Percentiles rank a stretch among this genome's conserved stretches.
These are phyloP conservation scores for Protea cynaroides DNA, from an alignment of 164 flowering plant genomes.

Conservation along the genomic window DNA sequence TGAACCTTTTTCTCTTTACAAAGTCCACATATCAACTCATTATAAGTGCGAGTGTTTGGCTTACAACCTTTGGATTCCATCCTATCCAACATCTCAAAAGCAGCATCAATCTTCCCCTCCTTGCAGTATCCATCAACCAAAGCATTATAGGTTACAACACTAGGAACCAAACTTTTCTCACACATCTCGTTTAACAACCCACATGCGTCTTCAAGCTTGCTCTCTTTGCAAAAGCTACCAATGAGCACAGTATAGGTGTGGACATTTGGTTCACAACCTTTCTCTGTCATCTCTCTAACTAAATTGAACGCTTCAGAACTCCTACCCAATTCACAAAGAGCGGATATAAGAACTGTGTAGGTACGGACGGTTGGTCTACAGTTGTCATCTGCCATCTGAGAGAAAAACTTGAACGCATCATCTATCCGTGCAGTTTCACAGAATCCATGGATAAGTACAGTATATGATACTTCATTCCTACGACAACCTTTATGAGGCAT, in stretches of 20 bases:
- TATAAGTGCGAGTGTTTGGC: constrained; percentile 65
- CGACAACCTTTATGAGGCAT: constrained; percentile 62
- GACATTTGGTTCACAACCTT: constrained; percentile 66
- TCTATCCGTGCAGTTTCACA: constrained; percentile 56
- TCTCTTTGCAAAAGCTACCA: constrained; percentile 52
- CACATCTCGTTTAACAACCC: constrained; percentile 37
- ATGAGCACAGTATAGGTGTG: constrained; percentile 77
- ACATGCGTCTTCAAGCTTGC: constrained; percentile 50
- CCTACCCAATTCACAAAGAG: constrained; percentile 46
- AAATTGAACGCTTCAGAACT: constrained; percentile 45
- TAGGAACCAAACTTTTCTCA: constrained; percentile 47
- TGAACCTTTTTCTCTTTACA: constrained; percentile 47
- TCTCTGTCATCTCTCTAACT: constrained; percentile 56
- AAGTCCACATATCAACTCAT: constrained; percentile 65
- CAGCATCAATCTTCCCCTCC: constrained; percentile 46
- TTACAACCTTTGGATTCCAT: constrained; percentile 48
- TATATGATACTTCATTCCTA: constrained; percentile 66
- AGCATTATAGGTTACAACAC: constrained; percentile 79
- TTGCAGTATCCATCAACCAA: constrained; percentile 76
- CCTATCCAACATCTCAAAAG: constrained; percentile 41
- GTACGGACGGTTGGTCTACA: constrained; percentile 66
- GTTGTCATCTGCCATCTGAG: constrained; percentile 50
- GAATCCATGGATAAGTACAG: constrained; percentile 67
- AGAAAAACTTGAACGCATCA: constrained; percentile 52
- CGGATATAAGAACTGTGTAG: constrained; percentile 59